Base-by-base conservation (phyloP, 139 green algal genomes). In the Diplosphaera chodatii region DNA sequence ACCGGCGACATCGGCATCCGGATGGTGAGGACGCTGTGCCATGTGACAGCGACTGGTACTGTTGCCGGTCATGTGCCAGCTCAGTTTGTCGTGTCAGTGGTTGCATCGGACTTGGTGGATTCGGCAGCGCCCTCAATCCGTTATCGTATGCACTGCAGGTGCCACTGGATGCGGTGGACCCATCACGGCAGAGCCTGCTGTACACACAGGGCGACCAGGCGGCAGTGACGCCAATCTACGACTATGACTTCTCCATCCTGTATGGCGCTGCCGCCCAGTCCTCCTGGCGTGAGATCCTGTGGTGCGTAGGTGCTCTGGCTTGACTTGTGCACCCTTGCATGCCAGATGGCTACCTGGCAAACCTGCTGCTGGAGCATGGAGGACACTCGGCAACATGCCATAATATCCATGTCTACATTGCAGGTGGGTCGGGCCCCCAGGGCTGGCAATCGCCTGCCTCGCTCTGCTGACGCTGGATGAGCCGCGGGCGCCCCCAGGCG, bases 121-220 rank as follows among this genome's bases (percentile, higher is more conserved):
- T n/a, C n/a, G n/a, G n/a, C n/a, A n/a, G n/a, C n/a, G n/a, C n/a
- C n/a, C n/a, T n/a, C n/a, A n/a, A n/a, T n/a, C n/a, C n/a, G n/a
- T n/a, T n/a, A n/a, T n/a, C n/a, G n/a, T n/a, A n/a, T 48, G 37
- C 6, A 6, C 67, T 79, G 28, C 72, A 91, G 71, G 84, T 94
- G 1, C 90, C 88, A 2, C 71, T 97, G 32, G 85, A 96, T 56
- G 81, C 82, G 5, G 67, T 95, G 2, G 91, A 97, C 75, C 77
- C 94, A 68, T 82, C 82, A 23, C 82, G 85, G 30, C 82, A 92
- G 63, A 80, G 68, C 40, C 75, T 94, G 30, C 69, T 92, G 22
- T 94, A 91, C 74, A 88, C 80, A 25, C 83, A 87, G 32, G 91
- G 91, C 23, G 87, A 96, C 56, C 89, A 88, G 78, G 91, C 90